Base-by-base conservation (phyloP, 345 rosid species). In the Camelina laxa region DNA sequence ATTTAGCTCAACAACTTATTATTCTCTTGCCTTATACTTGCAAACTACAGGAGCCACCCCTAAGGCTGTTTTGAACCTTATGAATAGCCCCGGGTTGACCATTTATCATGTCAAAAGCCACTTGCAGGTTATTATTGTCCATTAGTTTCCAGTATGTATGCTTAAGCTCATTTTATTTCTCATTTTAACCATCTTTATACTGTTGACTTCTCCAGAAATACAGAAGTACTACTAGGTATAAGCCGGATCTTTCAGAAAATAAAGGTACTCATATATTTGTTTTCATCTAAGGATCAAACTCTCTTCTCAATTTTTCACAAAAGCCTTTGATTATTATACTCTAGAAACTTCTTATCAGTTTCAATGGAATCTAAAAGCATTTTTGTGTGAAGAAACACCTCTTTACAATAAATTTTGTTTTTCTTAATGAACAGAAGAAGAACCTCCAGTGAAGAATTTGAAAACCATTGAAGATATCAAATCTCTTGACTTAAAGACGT, bases 101-200 rank as follows among this genome's bases (percentile, higher is more conserved):
- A 91, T 94, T 80, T 94, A 94, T 80, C 96, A 94, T 78, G 96
- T 94, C 72, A 94, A 94, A 88, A 94, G 98, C 82, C 98, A 94
- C 82, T 82, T 94, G 79, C 98, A 94, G 90, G 98, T 89, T 58
- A 14, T 58, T 10, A 42, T 51, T 36, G n/a, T 33, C 53, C 60
- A 58, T 55, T 2, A 30, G 4, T 75, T 14, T 41, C 31, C 6
- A 11, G 48, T 73, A 50, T 60, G 16, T 63, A 58, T 63, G 73
- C 47, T 50, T 54, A 35, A 49, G 9, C 54, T 74, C 7, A 4
- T 24, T 41, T 35, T 41, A 36, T 38, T 67, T 58, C 35, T 38
- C 53, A 39, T 60, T n/a, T 38, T 13, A 21, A 13, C 27, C 48
- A 21, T 49, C 66, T 68, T 63, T 64, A 6, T 39, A 12, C 24